Base-by-base conservation (phyloP, 441 rosid genomes). In the Adansonia madagascariensis region DNA sequence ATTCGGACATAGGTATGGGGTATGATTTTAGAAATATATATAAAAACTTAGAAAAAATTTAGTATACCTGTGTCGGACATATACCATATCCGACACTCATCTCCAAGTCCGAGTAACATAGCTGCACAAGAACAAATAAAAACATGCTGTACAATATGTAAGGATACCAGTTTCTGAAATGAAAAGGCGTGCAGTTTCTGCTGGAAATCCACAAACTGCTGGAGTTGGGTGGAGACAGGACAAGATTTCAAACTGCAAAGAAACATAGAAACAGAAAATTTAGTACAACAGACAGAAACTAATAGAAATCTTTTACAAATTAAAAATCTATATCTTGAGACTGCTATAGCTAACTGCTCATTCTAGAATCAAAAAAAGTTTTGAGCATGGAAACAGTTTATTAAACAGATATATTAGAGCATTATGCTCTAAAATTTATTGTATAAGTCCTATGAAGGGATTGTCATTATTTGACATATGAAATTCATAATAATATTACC, bases 201-300 rank as follows among this genome's bases (percentile, higher is more conserved):
- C 86, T 68, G 99, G 98, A 82, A 87, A 93, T 57, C 99, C 99
- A 84, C 97, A 95, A 62, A 95, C 98, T 82, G 99, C 98, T 81
- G 99, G 98, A 81, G 91, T 93, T 77, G 97, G 99, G 82, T 93
- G 99, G 53, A 95, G 95, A 79, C 91, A 89, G 80, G 94, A 91
- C 86, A 95, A 75, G 39, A 95, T 78, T 15, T 90, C 86, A 81
- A 86, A 95, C 99, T 95, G 89, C 71, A 77, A 8, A 47, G 70
- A 53, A 53, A 80, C 52, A 43, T 27, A 68, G 27, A 73, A 59
- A 61, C 3, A 8, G 31, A 12, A 63, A 50, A 53, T 8, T 3
- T 57, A 52, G 20, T 75, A 11, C 14, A 24, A n/a, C 20, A 1
- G 46, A 71, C 61, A 56, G 17, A 73, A 64, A 62, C 35, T 6